Evolutionary conservation across 2,329 filamentous ascomycete genomes (phyloP), one percentile per base, ranked within the genome.

Genomic region (Fusarium vanettenii): DNA sequence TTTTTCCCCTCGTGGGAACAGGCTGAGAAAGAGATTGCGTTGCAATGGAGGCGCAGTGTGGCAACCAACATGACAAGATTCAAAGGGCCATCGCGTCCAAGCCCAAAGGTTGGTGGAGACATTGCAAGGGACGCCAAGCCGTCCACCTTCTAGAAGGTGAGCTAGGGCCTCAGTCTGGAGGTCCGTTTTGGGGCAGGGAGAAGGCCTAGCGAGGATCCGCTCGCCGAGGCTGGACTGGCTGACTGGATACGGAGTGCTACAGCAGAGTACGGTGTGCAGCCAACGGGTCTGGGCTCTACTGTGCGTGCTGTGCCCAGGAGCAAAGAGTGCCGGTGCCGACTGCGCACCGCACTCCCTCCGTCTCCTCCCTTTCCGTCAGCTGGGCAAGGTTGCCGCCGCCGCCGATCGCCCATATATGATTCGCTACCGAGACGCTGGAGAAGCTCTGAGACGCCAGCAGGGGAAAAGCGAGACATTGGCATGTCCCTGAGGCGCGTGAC

Each of bases 361-460:
- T 48, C 4, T 31, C 50, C 27, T 62, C 45, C 25, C 48, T 59
- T 52, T 52, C 60, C 55, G 16, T 55, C 77, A 80, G 79, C 79
- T 80, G 79, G 73, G 73, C 79, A 79, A 79, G 79, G 79, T 80
- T 78, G 64, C 69, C 69, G 71, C 67, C 65, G 64, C 63, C 67
- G 74, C 70, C 60, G 72, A 72, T 71, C 67, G 27, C 60, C 43
- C 18, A 56, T 18, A 35, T 77, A n/a, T 80, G 79, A 80, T 82
- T 81, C 76, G 81, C 78, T 82, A 82, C 80, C 81, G 69, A 69
- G 39, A 66, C 57, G 69, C 71, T 78, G 81, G 81, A 50, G 73
- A 80, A 65, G 71, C 55, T 37, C 69, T 62, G 69, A 67, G 60
- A 70, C 60, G 63, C 70, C 73, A 70, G 56, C 65, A 71, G 70